Evolutionary conservation across 1,284 basidiomycete species (phyloP).

Genomic region (Cronartium ribicola): DNA sequence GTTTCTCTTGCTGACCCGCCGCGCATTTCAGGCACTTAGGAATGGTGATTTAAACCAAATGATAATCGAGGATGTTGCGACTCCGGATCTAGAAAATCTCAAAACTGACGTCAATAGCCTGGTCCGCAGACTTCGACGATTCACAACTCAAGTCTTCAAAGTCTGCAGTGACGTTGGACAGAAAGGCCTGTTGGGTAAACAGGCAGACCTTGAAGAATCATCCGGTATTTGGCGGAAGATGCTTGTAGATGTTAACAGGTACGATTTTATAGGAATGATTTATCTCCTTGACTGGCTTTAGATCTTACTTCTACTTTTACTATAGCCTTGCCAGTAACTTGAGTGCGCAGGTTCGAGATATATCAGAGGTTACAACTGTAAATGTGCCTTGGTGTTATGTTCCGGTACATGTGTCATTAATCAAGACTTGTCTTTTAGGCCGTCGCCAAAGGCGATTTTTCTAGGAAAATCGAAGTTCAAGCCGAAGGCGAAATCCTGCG

Average conservation of each 20-base stretch:
- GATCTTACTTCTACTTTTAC: background rate
- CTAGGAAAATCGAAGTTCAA: conserved; percentile 52
- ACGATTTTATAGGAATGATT: background rate
- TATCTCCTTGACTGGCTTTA: background rate
- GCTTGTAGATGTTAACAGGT: conserved; percentile 41
- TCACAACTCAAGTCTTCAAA: conserved; percentile 41
- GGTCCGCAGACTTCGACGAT: conserved; percentile 25
- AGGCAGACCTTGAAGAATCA: conserved; percentile 39
- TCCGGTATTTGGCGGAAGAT: conserved; percentile 41
- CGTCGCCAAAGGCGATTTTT: conserved; percentile 52
- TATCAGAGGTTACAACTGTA: conserved; percentile 39
- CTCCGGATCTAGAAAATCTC: conserved; percentile 34
- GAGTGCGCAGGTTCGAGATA: conserved; percentile 39
- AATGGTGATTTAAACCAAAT: conserved; percentile 40
- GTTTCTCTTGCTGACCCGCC: background rate
- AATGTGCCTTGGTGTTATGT: background rate
- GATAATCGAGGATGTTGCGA: conserved; percentile 41
- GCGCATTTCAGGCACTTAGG: conserved; percentile 23
- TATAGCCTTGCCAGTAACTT: conserved; percentile 38
- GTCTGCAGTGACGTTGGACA: conserved; percentile 40
- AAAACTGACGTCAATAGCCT: conserved; percentile 40
- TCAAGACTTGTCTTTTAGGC: conserved; percentile 39
- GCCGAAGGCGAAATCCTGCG: conserved; percentile 51
- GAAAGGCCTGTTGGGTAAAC: conserved; percentile 37
- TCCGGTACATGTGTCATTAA: background rate